Conservation (phyloP, 2,329 filamentous ascomycete species). For the Botrytis hyacinthi region DNA sequence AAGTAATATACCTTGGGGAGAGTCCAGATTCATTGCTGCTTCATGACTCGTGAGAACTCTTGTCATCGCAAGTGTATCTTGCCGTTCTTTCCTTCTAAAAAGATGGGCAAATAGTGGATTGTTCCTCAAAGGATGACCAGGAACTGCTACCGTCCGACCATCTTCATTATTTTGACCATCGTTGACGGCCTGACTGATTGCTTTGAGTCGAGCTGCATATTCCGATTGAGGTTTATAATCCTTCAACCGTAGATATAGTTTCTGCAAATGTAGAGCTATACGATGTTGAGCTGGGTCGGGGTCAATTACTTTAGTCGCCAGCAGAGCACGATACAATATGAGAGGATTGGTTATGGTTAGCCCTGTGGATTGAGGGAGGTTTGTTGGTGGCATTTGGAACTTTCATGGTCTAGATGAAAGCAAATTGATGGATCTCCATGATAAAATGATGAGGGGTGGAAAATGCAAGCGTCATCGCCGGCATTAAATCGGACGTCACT, state of each 20-base stretch:
- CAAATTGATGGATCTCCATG: not conserved
- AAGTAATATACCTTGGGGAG: constrained; percentile 71
- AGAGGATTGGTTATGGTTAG: constrained; percentile 68
- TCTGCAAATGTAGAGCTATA: constrained; percentile 72
- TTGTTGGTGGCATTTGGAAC: constrained; percentile 38
- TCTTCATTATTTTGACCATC: constrained; percentile 35
- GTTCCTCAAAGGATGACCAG: constrained; percentile 54
- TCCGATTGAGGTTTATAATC: constrained; percentile 73
- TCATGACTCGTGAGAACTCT: constrained; percentile 68
- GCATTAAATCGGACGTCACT: constrained; percentile 6
- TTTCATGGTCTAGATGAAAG: constrained; percentile 10
- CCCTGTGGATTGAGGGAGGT: constrained; percentile 43
- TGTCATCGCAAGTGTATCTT: constrained; percentile 63
- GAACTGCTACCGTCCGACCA: constrained; percentile 47
- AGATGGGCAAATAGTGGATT: constrained; percentile 60
- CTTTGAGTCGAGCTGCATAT: constrained; percentile 63
- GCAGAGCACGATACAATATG: constrained; percentile 70
- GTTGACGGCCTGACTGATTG: constrained; percentile 51
- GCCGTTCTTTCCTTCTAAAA: constrained; percentile 53
- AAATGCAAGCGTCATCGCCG: constrained; percentile 18
- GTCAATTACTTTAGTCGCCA: constrained; percentile 60
- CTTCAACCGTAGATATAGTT: constrained; percentile 71
- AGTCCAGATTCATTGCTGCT: constrained; percentile 67
- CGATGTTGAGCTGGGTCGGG: constrained; percentile 72
- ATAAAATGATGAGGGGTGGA: not conserved